These are phyloP conservation scores for Aegilops tauschii DNA, from an alignment of 176 grass and related monocot genomes.

Conservation along the genomic window DNA sequence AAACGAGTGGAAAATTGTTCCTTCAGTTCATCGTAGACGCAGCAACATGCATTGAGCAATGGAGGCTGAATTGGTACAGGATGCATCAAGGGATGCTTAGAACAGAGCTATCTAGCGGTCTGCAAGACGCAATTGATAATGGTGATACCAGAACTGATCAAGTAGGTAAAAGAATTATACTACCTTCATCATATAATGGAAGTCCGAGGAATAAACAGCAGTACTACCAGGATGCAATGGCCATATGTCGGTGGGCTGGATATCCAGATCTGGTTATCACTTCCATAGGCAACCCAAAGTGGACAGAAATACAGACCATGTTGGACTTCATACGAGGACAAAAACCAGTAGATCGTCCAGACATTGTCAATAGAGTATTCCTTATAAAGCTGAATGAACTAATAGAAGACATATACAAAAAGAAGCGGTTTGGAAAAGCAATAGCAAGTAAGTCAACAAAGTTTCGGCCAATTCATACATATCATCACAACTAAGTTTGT, in stretches of 20 bases:
- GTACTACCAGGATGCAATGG: not conserved
- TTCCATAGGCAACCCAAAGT: constrained; percentile 40
- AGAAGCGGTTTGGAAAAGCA: not conserved
- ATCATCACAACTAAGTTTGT: not conserved
- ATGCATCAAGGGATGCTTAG: not conserved
- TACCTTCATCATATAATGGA: not conserved
- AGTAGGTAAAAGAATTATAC: not conserved
- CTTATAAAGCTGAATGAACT: constrained; percentile 7
- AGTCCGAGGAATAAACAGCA: not conserved
- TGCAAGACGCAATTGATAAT: not conserved
- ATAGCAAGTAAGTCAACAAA: not conserved
- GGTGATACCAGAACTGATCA: not conserved
- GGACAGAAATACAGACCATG: constrained; percentile 9
- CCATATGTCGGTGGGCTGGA: not conserved
- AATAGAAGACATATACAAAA: not conserved
- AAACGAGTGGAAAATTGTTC: not conserved
- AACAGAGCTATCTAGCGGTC: not conserved
- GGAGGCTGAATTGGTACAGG: not conserved
- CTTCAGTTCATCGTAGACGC: not conserved
- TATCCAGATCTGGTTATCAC: constrained; percentile 4
- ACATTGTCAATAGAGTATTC: constrained; percentile 28
- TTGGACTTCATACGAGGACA: not conserved
- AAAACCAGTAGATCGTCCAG: constrained; percentile 5
- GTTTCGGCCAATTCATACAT: not conserved
- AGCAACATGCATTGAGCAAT: not conserved